phyloP scores from a whole-genome alignment of 768 basidiomycete species.

The Amanita subjunquillea region DNA sequence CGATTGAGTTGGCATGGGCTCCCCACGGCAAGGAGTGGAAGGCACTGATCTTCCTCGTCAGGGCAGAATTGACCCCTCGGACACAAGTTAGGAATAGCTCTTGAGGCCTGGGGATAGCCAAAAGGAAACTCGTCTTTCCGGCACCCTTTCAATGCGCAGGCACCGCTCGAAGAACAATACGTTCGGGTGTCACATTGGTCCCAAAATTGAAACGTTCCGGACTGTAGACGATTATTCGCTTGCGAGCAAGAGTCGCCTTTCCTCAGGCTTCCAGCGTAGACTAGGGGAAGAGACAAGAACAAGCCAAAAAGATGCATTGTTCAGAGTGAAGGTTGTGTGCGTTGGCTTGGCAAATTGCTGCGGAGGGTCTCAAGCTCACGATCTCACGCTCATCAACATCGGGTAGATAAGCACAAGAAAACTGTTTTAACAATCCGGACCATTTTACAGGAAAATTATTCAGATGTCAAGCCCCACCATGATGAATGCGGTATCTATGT shows the following conservation, averaged over 20 bases:
- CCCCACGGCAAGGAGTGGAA: slow-evolving; percentile 44
- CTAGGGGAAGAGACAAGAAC: slow-evolving; percentile 34
- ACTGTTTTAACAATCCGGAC: neutral
- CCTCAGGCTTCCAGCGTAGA: slow-evolving; percentile 35
- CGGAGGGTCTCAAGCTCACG: neutral
- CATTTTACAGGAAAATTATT: slow-evolving; percentile 9
- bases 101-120: slow-evolving; percentile 37
- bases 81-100: slow-evolving; percentile 51
- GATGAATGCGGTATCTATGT: slow-evolving; percentile 66
- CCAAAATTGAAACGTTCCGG: slow-evolving; percentile 72
- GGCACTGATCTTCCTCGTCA: slow-evolving; percentile 70
- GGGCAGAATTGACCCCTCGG: slow-evolving; percentile 63
- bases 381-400: neutral
- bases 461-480: slow-evolving; percentile 82
- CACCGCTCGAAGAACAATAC: slow-evolving; percentile 47
- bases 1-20: slow-evolving; percentile 78
- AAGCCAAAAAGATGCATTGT: slow-evolving; percentile 36
- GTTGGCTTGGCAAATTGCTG: neutral
- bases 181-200: slow-evolving; percentile 65
- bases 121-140: slow-evolving; percentile 72
- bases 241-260: slow-evolving; percentile 39
- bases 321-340: neutral
- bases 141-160: slow-evolving; percentile 60
- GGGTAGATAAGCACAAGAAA: slow-evolving; percentile 3
- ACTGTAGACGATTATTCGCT: slow-evolving; percentile 55